Percentiles rank a stretch among this genome's conserved stretches.
phyloP scores from a whole-genome alignment of 345 rosid species.

The Theobroma cacao region DNA sequence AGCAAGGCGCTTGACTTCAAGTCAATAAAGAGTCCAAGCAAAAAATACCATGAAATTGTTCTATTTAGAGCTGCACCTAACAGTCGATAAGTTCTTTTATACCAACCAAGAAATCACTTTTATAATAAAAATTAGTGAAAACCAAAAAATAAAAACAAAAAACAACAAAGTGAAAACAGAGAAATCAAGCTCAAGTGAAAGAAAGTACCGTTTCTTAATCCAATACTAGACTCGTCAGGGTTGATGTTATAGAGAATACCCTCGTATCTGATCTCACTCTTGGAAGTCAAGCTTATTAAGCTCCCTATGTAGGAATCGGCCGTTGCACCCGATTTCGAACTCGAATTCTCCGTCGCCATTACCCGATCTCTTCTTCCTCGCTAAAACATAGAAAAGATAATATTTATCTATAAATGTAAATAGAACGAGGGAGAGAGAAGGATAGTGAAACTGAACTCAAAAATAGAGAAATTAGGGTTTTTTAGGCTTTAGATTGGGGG shows the following conservation, averaged over 20 bases:
- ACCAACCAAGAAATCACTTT: neutral
- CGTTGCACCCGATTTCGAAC: constrained; percentile 59
- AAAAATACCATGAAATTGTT: neutral
- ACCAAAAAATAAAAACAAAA: too few species aligned
- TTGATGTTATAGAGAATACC: constrained; percentile 89
- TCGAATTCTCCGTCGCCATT: constrained; percentile 64
- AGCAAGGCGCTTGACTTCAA: neutral
- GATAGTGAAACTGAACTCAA: too few species aligned
- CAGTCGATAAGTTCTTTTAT: too few species aligned
- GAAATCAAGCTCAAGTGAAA: neutral
- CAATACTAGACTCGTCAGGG: constrained; percentile 96
- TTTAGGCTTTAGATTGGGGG: neutral
- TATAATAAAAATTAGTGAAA: neutral
- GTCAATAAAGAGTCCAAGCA: neutral
- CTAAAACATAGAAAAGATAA: neutral
- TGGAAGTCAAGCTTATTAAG: constrained; percentile 93
- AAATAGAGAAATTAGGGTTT: neutral
- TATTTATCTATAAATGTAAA: neutral
- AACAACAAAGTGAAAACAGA: too few species aligned
- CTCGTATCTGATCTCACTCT: constrained; percentile 96
- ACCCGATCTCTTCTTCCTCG: constrained; percentile 23
- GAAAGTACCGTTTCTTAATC: constrained; percentile 73
- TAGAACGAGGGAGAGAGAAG: neutral
- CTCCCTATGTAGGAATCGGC: constrained; percentile 96
- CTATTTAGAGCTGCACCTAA: neutral